phyloP scores from a whole-genome alignment of 805 yeast species.

The Trichomonascus vanleenenianus region DNA sequence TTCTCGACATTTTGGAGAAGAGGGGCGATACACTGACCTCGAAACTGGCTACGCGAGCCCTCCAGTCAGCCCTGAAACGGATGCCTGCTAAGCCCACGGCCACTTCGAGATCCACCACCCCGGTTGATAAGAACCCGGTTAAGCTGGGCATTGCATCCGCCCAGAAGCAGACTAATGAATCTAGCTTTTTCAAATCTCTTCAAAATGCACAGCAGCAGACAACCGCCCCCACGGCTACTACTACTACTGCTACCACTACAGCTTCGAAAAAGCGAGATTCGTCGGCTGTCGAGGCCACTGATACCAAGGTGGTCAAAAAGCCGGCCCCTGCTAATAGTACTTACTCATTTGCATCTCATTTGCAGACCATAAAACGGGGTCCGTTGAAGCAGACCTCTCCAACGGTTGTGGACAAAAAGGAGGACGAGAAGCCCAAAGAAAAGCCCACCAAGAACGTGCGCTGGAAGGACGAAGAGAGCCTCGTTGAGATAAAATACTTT shows the following conservation, averaged over 20 bases:
- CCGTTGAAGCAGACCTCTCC: too few species aligned
- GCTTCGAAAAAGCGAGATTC: not conserved
- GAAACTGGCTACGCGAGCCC: too few species aligned
- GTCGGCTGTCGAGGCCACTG: not conserved
- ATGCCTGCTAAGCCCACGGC: not conserved
- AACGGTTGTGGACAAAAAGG: not conserved
- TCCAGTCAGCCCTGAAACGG: not conserved
- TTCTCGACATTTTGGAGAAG: constrained; percentile 4
- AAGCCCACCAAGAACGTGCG: constrained; percentile 10
- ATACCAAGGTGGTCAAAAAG: not conserved
- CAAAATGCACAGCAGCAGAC: constrained; percentile 4
- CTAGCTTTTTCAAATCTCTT: constrained; percentile 8
- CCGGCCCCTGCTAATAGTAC: not conserved
- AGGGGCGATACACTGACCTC: not conserved
- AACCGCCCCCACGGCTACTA: not conserved
- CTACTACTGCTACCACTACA: not conserved
- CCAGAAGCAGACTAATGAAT: constrained; percentile 1
- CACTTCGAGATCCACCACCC: not conserved
- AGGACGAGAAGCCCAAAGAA: not conserved
- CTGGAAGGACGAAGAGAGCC: constrained; percentile 14
- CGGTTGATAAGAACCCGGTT: not conserved
- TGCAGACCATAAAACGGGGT: not conserved
- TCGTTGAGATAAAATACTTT: constrained; percentile 11
- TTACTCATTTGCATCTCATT: not conserved
- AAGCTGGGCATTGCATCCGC: not conserved